Base-by-base conservation (phyloP, 2,329 filamentous ascomycete species). In the Colletotrichum trifolii region DNA sequence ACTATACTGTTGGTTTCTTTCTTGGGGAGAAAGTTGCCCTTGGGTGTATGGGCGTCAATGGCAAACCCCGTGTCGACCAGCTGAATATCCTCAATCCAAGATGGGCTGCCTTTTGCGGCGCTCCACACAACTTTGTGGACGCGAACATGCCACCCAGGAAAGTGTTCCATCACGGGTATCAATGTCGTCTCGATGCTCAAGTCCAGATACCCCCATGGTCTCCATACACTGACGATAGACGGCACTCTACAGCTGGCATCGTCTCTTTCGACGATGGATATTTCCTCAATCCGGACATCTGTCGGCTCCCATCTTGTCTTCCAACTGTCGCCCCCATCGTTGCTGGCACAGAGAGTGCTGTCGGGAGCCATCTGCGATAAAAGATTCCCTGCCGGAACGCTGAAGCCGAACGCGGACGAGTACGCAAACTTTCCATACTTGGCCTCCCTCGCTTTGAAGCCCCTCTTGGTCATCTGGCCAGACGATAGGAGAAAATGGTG, bases 371-470 rank as follows among this genome's bases (percentile, higher is more conserved):
- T 11, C 48, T 70, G 75, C 40, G 72, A 64, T 4, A 77, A 68
- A n/a, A 75, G 67, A 1, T 67, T 40, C 0, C 73, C 75, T 1
- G 69, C 72, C 0, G 76, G 76, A 2, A 77, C 75, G 47, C 70
- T 72, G 61, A 80, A 79, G 1, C 67, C 74, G 45, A 80, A 79
- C 2, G 74, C 60, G 6, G 78, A 80, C 0, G 78, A 80, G 67
- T 80, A 78, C 11, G 75, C 75, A n/a, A 78, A 74, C 68, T 78
- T 78, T 35, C 71, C 69, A 54, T 78, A 78, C 67, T 79, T 81
- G 4, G 79, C 77, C 60, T 79, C 71, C 3, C 69, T 70, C 1
- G 74, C 73, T 66, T 76, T 74, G 53, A 75, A 70, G 3, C 68
- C 70, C 71, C 73, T 76, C 12, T 55, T 68, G 10, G 71, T 73